Evolutionary conservation across 345 rosid genomes (phyloP), one percentile per base, ranked within the genome.

Genomic region (Hirschfeldia incana): DNA sequence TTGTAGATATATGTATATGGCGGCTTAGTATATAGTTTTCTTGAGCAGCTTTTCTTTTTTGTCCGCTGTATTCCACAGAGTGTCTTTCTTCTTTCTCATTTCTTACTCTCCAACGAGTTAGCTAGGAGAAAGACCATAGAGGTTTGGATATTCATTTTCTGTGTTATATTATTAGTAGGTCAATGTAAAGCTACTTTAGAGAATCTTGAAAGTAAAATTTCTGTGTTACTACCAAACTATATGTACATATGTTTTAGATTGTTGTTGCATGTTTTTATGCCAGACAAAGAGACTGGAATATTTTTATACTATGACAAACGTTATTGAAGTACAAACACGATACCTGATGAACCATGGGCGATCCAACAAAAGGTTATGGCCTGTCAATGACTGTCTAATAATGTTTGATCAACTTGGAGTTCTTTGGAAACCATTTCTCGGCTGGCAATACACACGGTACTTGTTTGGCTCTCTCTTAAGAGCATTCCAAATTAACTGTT

Each of bases 21-120:
- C 21, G 49, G 49, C n/a, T 42, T 42, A 42, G 49, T 4, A 42
- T 42, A 21, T 70, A 78, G 76, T 46, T 59, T 78, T 78, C 67
- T 72, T 66, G 17, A 72, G 77, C 81, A 78, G 77, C 68, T 72
- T 42, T 21, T 21, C 21, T 21, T 21, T 21, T 21, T 21, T 21
- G 21, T 21, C 21, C 21, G 21, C 12, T 27, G 4, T 78, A 39
- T 57, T 65, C 53, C 6, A 8, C 72, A 39, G 8, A 39, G 8
- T 72, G 30, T 66, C 36, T 6, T 63, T 26, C 29, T 44, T 63
- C 39, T 29, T 72, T 72, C 34, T 62, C 46, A 51, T 28, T 75
- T 58, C 2, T 77, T 36, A 70, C 65, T 64, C 75, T 77, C 65
- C 42, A 55, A 15, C 32, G 64, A n/a, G 70, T 77, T 33, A 76